Evolutionary conservation across 2,329 filamentous ascomycete species (phyloP).

Genomic region (Thielaviopsis ethacetica): DNA sequence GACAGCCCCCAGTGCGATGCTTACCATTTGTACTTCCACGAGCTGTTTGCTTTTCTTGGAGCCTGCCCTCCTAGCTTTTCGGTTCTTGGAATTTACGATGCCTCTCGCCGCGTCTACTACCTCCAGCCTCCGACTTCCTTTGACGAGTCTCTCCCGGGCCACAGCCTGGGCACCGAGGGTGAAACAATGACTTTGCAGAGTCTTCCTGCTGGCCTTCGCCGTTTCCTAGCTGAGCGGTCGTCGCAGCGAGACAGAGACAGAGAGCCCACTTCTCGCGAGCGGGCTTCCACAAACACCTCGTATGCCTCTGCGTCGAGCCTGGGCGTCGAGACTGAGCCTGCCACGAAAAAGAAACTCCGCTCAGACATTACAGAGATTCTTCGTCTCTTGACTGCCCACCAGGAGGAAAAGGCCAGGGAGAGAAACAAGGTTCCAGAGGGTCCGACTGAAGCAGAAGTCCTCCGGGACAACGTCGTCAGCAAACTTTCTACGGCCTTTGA

Average conservation of each 20-base stretch:
- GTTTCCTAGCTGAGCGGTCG: conserved; percentile 8
- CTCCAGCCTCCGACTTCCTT: conserved; percentile 11
- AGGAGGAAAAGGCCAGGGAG: conserved; percentile 4
- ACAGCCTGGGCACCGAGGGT: neutral
- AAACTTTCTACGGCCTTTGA: conserved; percentile 1
- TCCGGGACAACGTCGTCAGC: conserved; percentile 2
- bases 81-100: conserved; percentile 10
- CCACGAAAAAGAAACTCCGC: conserved; percentile 9
- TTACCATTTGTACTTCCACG: conserved; percentile 7
- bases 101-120: conserved; percentile 11
- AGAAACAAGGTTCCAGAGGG: neutral
- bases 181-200: neutral
- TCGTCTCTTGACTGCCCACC: conserved; percentile 5
- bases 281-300: neutral
- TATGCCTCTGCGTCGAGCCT: neutral
- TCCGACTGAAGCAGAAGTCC: conserved; percentile 1
- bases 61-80: conserved; percentile 9
- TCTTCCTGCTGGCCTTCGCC: conserved; percentile 10
- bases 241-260: neutral
- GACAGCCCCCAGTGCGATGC: conserved; percentile 9
- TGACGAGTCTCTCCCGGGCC: neutral
- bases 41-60: conserved; percentile 8
- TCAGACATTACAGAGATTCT: conserved; percentile 11
- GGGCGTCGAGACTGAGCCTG: conserved; percentile 11
- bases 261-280: neutral